Percentiles rank a stretch among this genome's conserved stretches.
Conservation (phyloP, 1,139 yeast species). For the Scheffersomyces parashehatae region DNA sequence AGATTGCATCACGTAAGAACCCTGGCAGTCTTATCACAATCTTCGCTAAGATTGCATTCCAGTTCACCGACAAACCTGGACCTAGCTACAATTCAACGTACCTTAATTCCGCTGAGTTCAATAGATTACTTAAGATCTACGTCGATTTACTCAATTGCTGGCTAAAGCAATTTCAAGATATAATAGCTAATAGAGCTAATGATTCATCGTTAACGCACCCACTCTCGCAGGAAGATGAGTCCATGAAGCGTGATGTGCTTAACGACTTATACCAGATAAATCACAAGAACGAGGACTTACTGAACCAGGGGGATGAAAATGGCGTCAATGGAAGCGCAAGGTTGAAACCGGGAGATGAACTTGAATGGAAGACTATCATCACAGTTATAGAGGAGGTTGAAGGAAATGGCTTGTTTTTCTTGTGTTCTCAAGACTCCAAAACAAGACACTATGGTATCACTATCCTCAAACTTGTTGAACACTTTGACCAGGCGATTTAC, state of each 20-base stretch:
- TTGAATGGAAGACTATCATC: conserved; percentile 76
- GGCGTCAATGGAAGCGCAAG: conserved; percentile 12
- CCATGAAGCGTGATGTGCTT: conserved; percentile 42
- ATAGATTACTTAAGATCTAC: conserved; percentile 63
- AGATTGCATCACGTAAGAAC: conserved; percentile 66
- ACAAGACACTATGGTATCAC: conserved; percentile 75
- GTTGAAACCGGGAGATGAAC: conserved; percentile 56
- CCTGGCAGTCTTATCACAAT: conserved; percentile 71
- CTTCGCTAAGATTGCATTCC: conserved; percentile 79
- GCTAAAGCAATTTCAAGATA: conserved; percentile 60
- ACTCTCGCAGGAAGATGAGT: conserved; percentile 38
- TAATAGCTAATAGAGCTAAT: conserved; percentile 19
- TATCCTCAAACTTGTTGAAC: conserved; percentile 72
- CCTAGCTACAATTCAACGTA: conserved; percentile 53
- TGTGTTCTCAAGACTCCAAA: conserved; percentile 83
- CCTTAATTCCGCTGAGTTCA: conserved; percentile 59
- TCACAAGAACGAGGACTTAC: conserved; percentile 36
- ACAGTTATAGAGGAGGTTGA: conserved; percentile 91
- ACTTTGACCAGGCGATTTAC: conserved; percentile 79
- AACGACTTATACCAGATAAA: conserved; percentile 48
- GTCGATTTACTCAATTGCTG: conserved; percentile 80
- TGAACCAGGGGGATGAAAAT: conserved; percentile 17
- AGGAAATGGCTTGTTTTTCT: conserved; percentile 89
- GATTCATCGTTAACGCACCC: conserved; percentile 25
- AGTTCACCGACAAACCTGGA: conserved; percentile 66